phyloP scores from a whole-genome alignment of 768 basidiomycete species.

The Rubroboletus pulcherrimus region DNA sequence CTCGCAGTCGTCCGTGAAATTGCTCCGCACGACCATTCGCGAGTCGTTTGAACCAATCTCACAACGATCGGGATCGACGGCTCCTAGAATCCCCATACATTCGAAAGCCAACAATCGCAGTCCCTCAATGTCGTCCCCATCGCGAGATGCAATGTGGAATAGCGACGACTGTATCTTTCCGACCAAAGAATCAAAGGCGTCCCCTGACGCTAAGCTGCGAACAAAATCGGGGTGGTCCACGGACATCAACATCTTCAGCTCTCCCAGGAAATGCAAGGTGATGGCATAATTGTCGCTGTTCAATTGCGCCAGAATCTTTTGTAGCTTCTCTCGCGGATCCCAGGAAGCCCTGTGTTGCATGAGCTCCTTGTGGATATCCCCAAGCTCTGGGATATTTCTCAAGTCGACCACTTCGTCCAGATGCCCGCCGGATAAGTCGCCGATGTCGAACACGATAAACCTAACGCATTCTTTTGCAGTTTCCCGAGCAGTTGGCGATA shows the following conservation, averaged over 20 bases:
- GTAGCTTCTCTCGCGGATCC: slow-evolving; percentile 52
- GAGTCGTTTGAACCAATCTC: slow-evolving; percentile 57
- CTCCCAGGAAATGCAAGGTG: slow-evolving; percentile 65
- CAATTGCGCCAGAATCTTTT: slow-evolving; percentile 68
- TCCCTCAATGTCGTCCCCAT: slow-evolving; percentile 69
- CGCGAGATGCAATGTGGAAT: slow-evolving; percentile 67
- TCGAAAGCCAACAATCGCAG: slow-evolving; percentile 76
- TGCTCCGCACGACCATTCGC: slow-evolving; percentile 69
- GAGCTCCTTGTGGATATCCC: slow-evolving; percentile 40
- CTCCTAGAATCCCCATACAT: slow-evolving; percentile 88
- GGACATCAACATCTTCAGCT: slow-evolving; percentile 67
- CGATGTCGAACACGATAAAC: slow-evolving; percentile 66
- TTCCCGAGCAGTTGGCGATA: slow-evolving; percentile 49
- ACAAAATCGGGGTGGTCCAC: slow-evolving; percentile 50
- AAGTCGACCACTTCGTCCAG: slow-evolving; percentile 82
- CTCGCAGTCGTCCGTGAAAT: slow-evolving; percentile 79
- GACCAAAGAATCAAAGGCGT: slow-evolving; percentile 77
- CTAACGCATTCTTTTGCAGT: slow-evolving; percentile 59
- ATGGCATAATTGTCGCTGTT: slow-evolving; percentile 80
- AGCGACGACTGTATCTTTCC: slow-evolving; percentile 65
- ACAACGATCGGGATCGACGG: slow-evolving; percentile 91
- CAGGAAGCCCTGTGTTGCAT: slow-evolving; percentile 44
- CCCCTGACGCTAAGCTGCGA: slow-evolving; percentile 68
- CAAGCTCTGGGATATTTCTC: slow-evolving; percentile 64
- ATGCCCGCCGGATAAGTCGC: slow-evolving; percentile 47